phyloP scores from a whole-genome alignment of 371 early-diverging fungal species.

The Chytridium lagenaria region DNA sequence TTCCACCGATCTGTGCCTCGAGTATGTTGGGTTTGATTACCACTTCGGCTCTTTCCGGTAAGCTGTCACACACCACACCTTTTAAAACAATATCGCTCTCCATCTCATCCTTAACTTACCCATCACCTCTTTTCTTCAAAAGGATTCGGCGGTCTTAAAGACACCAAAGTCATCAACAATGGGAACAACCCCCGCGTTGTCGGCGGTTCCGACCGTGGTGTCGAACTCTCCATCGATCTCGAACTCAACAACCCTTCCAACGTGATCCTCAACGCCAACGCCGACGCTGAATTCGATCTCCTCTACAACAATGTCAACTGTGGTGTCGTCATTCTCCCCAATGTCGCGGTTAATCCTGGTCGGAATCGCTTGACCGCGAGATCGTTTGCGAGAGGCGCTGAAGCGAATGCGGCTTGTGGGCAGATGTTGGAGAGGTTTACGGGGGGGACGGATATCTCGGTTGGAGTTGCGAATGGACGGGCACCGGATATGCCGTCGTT shows the following conservation, averaged over 20 bases:
- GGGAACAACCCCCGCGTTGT: neutral
- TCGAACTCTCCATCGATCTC: neutral
- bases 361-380: slow-evolving; percentile 4
- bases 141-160: slow-evolving; percentile 6
- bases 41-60: too few relatives aligned
- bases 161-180: slow-evolving; percentile 1
- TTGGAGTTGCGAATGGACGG: too few relatives aligned
- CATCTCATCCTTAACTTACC: too few relatives aligned
- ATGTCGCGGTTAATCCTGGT: slow-evolving; percentile 12
- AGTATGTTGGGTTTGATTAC: too few relatives aligned
- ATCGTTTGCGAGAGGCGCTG: neutral
- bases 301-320: neutral
- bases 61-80: too few relatives aligned
- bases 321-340: slow-evolving; percentile 15
- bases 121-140: too few relatives aligned
- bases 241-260: slow-evolving; percentile 11
- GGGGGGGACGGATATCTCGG: too few relatives aligned
- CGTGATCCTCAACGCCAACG: slow-evolving; percentile 15
- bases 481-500: too few relatives aligned
- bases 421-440: too few relatives aligned
- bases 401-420: too few relatives aligned
- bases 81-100: too few relatives aligned
- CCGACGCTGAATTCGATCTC: slow-evolving; percentile 17
- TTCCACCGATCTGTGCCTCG: too few relatives aligned
- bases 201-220: neutral